Evolutionary conservation across 345 rosid species (phyloP).

Genomic region (Bruguiera gymnorhiza): DNA sequence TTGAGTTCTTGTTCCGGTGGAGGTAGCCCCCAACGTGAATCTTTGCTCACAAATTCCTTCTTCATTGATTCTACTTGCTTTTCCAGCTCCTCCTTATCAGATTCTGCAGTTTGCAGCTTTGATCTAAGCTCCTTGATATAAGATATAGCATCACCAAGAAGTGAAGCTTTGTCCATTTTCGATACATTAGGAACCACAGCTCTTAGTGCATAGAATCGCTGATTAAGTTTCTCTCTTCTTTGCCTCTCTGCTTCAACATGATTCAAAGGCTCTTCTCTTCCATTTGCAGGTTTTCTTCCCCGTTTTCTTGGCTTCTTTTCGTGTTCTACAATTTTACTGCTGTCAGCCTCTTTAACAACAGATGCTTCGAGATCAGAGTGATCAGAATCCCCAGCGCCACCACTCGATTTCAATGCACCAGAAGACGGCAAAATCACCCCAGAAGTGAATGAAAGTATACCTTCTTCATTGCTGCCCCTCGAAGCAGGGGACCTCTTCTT

Average conservation of each 20-base stretch:
- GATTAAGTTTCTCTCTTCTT: constrained; percentile 95
- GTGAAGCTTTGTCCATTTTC: constrained; percentile 98
- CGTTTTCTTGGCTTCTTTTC: constrained; percentile 86
- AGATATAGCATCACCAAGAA: constrained; percentile 82
- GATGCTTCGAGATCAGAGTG: constrained; percentile 96
- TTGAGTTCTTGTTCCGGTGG: constrained; percentile 37
- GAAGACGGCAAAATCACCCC: constrained; percentile 62
- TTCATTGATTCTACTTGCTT: constrained; percentile 56
- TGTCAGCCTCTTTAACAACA: constrained; percentile 61
- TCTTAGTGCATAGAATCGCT: constrained; percentile 74
- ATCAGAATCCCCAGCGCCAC: constrained; percentile 74
- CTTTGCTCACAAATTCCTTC: constrained; percentile 42
- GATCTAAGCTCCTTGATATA: constrained; percentile 80
- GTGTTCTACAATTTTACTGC: constrained; percentile 57
- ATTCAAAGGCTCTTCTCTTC: constrained; percentile 92
- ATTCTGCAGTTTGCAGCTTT: constrained; percentile 53
- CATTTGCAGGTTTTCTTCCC: constrained; percentile 95
- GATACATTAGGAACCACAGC: constrained; percentile 95
- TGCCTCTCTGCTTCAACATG: constrained; percentile 99
- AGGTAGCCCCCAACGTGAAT: constrained; percentile 18
- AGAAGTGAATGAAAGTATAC: constrained; percentile 76
- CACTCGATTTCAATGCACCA: constrained; percentile 46
- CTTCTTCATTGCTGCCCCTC: constrained; percentile 71
- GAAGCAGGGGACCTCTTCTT: constrained; percentile 61
- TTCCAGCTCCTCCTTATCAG: constrained; percentile 62